A percentile compares a stretch with the other conserved stretches of the same genome.
Conservation (phyloP, 1,284 basidiomycete species). For the Naganishia albida region DNA sequence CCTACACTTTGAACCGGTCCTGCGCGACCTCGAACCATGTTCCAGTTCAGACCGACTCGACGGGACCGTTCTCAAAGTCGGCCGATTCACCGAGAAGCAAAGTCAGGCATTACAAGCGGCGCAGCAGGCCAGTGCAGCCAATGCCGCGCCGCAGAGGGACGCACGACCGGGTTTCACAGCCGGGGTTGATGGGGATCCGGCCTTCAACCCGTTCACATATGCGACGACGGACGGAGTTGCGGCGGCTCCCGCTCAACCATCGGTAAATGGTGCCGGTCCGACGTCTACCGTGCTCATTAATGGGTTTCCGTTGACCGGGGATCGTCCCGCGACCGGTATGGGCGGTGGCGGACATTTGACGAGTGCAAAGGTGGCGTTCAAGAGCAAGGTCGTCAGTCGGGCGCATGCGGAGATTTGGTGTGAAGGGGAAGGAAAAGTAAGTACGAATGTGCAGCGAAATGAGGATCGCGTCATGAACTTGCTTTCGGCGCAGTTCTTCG, state of each 20-base stretch:
- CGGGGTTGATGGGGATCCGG: conserved; percentile 44
- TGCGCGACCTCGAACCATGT: conserved; percentile 61
- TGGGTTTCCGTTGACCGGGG: conserved; percentile 23
- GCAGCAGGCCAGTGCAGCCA: conserved; percentile 13
- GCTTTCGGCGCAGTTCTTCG: conserved; percentile 64
- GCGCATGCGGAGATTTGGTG: conserved; percentile 95
- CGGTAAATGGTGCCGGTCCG: neutral
- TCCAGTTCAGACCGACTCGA: conserved; percentile 4
- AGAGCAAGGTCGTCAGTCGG: conserved; percentile 91
- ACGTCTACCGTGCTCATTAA: conserved; percentile 23
- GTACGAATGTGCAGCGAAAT: conserved; percentile 31
- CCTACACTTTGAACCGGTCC: conserved; percentile 89
- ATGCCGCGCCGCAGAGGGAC: conserved; percentile 3
- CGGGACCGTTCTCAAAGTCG: conserved; percentile 71
- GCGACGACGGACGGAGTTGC: neutral
- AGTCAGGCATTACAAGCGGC: conserved; percentile 22
- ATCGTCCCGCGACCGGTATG: conserved; percentile 24
- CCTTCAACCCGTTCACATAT: conserved; percentile 23
- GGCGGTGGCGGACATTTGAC: conserved; percentile 61
- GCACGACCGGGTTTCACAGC: conserved; percentile 58
- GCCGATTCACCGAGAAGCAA: conserved; percentile 77
- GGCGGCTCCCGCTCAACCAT: neutral
- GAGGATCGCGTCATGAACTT: neutral
- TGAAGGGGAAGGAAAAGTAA: conserved; percentile 58
- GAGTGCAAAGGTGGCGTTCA: conserved; percentile 87